Evolutionary conservation across 306 rosid species (phyloP).

Genomic region (Carpinus viminea): DNA sequence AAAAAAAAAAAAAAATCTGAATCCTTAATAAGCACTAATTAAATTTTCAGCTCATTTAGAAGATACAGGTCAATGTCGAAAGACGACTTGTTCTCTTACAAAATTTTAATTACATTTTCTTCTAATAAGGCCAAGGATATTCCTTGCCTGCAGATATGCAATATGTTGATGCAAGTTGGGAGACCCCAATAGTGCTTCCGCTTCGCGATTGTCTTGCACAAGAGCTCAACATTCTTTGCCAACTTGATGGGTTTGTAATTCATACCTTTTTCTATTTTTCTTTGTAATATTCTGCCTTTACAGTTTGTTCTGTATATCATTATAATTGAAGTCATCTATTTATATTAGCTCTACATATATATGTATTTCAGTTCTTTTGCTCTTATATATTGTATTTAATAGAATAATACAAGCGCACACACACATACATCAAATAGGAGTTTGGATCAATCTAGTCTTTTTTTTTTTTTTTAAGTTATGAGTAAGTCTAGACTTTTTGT

Average conservation of each 20-base stretch:
- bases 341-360: too few species aligned
- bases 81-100: too few species aligned
- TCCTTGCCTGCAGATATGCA: slow-evolving; percentile 81
- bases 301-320: not conserved
- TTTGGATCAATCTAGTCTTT: not conserved
- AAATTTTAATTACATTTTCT: too few species aligned
- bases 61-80: too few species aligned
- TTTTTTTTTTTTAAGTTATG: too few species aligned
- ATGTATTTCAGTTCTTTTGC: not conserved
- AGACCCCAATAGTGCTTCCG: slow-evolving; percentile 79
- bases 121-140: too few species aligned
- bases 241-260: slow-evolving; percentile 82
- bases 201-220: slow-evolving; percentile 82
- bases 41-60: too few species aligned
- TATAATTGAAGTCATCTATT: not conserved
- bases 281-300: not conserved
- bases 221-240: slow-evolving; percentile 79
- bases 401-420: not conserved
- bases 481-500: slow-evolving; percentile 5
- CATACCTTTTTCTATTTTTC: not conserved
- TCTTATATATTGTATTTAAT: not conserved
- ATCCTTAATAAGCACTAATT: too few species aligned
- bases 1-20: too few species aligned
- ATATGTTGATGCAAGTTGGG: slow-evolving; percentile 89
- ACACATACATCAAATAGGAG: not conserved